Conservation (phyloP, 1,284 basidiomycete genomes). For the Laetiporus sulphureus region DNA sequence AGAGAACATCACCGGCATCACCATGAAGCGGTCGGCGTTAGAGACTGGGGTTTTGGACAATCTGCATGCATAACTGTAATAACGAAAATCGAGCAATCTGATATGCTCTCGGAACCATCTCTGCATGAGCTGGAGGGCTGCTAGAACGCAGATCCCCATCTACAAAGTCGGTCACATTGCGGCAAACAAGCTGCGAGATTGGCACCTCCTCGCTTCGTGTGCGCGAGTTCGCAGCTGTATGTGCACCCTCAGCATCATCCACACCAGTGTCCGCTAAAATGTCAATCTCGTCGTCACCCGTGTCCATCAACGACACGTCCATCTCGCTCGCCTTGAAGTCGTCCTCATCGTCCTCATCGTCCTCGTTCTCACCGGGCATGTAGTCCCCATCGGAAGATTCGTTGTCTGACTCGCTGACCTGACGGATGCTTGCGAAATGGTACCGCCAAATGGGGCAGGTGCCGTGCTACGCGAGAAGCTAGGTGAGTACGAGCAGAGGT, state of each 20-base stretch:
- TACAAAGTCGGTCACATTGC: constrained; percentile 16
- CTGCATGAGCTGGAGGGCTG: constrained; percentile 20
- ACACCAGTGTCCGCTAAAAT: too few relatives aligned
- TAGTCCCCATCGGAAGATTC: constrained; percentile 67
- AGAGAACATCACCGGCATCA: constrained; percentile 99
- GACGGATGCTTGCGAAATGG: constrained; percentile 46
- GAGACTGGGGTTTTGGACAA: constrained; percentile 90
- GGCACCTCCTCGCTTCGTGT: constrained; percentile 9
- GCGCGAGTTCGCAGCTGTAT: too few relatives aligned
- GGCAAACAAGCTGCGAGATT: too few relatives aligned
- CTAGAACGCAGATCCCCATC: constrained; percentile 13
- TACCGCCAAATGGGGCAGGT: constrained; percentile 62
- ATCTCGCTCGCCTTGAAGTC: constrained; percentile 18
- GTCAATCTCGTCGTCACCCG: constrained; percentile 1
- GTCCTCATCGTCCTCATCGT: constrained; percentile 40
- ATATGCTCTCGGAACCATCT: constrained; percentile 20
- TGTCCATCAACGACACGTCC: constrained; percentile 5
- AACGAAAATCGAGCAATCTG: constrained; percentile 17
- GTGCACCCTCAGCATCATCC: too few relatives aligned
- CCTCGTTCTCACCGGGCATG: constrained; percentile 44
- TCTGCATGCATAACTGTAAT: too few relatives aligned
- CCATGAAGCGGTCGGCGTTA: constrained; percentile 98
- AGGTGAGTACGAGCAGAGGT: background rate
- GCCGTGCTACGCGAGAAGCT: constrained; percentile 42
- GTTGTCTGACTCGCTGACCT: constrained; percentile 46